Evolutionary conservation across 352 stramenopile species (phyloP), one percentile per base, ranked within the genome.

Genomic region (Globisporangium cederbergense): DNA sequence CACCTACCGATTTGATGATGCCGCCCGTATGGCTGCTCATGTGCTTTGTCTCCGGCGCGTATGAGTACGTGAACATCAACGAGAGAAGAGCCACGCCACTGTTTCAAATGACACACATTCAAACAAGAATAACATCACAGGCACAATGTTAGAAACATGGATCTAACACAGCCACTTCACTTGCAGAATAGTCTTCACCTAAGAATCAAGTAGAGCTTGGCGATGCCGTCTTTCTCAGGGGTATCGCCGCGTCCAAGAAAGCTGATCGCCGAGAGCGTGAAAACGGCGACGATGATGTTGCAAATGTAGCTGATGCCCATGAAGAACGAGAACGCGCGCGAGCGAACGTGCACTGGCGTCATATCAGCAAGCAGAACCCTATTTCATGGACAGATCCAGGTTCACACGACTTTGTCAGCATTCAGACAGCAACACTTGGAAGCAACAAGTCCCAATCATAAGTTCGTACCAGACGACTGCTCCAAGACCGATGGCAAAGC

Each of bases 341-440:
- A 85, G 18, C 90, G 83, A 38, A 97, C 89, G 49, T 91, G 74
- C 40, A 95, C 91, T 0, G 88, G 88, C 6, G 93, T 95, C 58
- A 97, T 93, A 51, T 97, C 89, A 18, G 80, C 82, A 28, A 97
- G 66, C 20, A 97, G 73, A 14, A 96, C 83, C 88, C 87, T 96
- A 34, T 50, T 40, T 57, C 58, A 63, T 42, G 30, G 20, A 58
- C 52, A 58, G 18, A 32, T 20, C 28, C 34, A 6, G 3, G 14
- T 18, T 16, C 10, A 45, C 1, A 58, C 46, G 47, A 8, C 9
- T 16, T 34, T 50, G 14, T 69, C 28, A 56, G 55, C 38, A 50
- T 3, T 9, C 18, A 38, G 9, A 34, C n/a, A 30, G 36, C 10
- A 36, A 50, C 38, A 38, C 38, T 38, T 30, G 53, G 20, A 10